Percentiles rank a stretch among this genome's conserved stretches.
Conservation (phyloP, 2,329 filamentous ascomycete genomes). For the Tolypocladium amazonense region DNA sequence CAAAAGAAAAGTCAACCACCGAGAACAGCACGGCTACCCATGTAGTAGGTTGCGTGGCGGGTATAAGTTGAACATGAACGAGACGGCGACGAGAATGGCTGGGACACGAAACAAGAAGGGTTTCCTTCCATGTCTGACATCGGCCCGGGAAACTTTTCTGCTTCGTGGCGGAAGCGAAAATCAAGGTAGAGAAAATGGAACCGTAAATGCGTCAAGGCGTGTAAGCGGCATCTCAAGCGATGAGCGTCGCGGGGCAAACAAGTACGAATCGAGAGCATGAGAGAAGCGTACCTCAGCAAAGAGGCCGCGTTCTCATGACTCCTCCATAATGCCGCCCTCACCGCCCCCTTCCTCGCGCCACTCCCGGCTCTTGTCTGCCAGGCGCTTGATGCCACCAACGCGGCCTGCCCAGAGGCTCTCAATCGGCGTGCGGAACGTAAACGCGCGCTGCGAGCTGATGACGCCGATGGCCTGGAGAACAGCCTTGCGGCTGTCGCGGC, state of each 20-base stretch:
- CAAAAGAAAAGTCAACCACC: background rate
- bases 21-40: background rate
- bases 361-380: conserved; percentile 76
- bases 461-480: conserved; percentile 94
- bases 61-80: background rate
- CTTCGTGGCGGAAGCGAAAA: background rate
- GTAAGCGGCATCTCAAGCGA: background rate
- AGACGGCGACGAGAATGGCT: background rate
- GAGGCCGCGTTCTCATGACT: conserved; percentile 30
- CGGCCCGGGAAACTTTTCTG: background rate
- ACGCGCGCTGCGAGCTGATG: conserved; percentile 87
- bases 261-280: background rate
- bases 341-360: conserved; percentile 85
- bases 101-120: background rate
- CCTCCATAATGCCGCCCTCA: conserved; percentile 52
- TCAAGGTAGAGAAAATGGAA: background rate
- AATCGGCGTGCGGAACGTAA: conserved; percentile 83
- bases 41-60: background rate
- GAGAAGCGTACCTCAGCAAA: background rate
- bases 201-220: background rate
- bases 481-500: conserved; percentile 86
- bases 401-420: conserved; percentile 84
- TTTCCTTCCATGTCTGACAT: background rate
- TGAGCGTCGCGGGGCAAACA: background rate
- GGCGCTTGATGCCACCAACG: conserved; percentile 66